A percentile compares a stretch with the other conserved stretches of the same genome.
These are phyloP conservation scores for Linum lewisii DNA, from an alignment of 345 rosid genomes.

Conservation along the genomic window DNA sequence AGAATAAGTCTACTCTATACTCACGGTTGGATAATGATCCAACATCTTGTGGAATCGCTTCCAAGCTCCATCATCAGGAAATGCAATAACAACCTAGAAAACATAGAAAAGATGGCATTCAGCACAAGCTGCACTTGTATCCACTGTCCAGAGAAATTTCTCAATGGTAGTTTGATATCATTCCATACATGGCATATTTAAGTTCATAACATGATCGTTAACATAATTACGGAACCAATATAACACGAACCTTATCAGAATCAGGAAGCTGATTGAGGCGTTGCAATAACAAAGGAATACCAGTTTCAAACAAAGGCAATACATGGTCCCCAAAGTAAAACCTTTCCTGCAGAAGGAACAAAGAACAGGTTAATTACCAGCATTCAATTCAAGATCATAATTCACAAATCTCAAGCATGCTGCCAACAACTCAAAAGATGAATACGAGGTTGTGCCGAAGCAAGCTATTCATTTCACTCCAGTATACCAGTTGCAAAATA, in stretches of 20 bases:
- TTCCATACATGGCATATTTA: background rate
- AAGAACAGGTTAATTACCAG: background rate
- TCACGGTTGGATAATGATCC: constrained; percentile 72
- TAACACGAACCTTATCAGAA: constrained; percentile 47
- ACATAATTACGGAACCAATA: constrained; percentile 5
- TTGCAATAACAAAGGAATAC: constrained; percentile 78
- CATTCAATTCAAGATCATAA: background rate
- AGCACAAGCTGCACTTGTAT: background rate
- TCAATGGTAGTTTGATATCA: background rate
- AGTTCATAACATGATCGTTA: background rate
- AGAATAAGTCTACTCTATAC: constrained; percentile 19
- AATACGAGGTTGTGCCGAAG: too few species aligned
- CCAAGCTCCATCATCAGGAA: constrained; percentile 99
- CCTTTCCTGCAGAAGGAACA: constrained; percentile 55
- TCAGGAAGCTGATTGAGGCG: constrained; percentile 77
- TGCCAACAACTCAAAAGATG: too few species aligned
- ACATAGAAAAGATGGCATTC: background rate
- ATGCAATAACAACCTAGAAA: constrained; percentile 66
- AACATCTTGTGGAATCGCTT: constrained; percentile 92
- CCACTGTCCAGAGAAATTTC: background rate
- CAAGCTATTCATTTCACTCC: too few species aligned
- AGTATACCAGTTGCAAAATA: too few species aligned
- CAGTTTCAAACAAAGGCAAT: constrained; percentile 94
- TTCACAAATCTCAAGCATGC: background rate
- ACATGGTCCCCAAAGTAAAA: constrained; percentile 94